These are phyloP conservation scores for Lentinula detonsa DNA, from an alignment of 768 basidiomycete genomes.

Conservation along the genomic window DNA sequence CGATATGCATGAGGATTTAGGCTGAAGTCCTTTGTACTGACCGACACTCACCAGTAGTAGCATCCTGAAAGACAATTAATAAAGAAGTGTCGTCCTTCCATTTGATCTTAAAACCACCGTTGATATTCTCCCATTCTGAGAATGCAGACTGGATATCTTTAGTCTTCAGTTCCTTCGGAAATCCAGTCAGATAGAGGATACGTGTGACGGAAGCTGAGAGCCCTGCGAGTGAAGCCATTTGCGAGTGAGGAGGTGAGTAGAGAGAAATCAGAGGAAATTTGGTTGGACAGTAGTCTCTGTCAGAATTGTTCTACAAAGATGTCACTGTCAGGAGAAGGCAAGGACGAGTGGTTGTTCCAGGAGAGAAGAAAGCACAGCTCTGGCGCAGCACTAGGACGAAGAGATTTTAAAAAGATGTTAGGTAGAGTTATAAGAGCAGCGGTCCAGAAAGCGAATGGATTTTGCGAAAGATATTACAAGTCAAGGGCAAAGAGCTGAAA, in stretches of 20 bases:
- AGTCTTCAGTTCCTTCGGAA: constrained; percentile 94
- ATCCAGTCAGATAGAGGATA: constrained; percentile 88
- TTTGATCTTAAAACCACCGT: constrained; percentile 97
- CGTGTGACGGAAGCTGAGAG: constrained; percentile 95
- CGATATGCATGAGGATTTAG: background rate
- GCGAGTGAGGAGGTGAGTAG: constrained; percentile 15
- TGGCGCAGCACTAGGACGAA: background rate
- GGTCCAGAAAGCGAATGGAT: constrained; percentile 3
- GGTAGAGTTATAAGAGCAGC: background rate
- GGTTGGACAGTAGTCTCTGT: background rate
- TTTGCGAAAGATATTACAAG: constrained; percentile 4
- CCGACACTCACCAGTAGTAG: constrained; percentile 69
- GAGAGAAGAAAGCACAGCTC: background rate
- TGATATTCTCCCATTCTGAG: constrained; percentile 77
- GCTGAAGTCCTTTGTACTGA: constrained; percentile 4
- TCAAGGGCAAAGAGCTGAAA: background rate
- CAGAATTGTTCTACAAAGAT: background rate
- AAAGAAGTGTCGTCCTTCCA: constrained; percentile 98
- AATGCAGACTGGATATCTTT: constrained; percentile 93
- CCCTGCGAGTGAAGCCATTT: constrained; percentile 66
- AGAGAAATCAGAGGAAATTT: background rate
- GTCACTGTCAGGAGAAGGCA: background rate
- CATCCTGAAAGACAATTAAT: constrained; percentile 90
- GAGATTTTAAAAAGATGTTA: constrained; percentile 6
- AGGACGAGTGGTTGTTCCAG: background rate